phyloP scores from a whole-genome alignment of 352 stramenopile species.

The Hyaloperonospora brassicae region DNA sequence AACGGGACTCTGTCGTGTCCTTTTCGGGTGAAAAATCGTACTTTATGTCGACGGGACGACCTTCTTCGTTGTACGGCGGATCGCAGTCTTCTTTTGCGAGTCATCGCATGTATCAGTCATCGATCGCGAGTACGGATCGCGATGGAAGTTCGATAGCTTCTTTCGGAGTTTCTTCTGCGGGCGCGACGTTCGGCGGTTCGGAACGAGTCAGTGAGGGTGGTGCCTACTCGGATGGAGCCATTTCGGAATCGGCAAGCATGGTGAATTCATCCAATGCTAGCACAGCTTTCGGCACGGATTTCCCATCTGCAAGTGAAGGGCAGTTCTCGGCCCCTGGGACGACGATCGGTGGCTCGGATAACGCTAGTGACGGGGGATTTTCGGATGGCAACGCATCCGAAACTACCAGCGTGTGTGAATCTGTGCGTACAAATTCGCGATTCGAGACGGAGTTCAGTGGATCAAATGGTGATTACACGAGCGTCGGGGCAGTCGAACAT shows the following conservation, averaged over 20 bases:
- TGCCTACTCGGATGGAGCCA: conserved; percentile 54
- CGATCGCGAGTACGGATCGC: conserved; percentile 30
- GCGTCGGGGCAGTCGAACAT: conserved; percentile 17
- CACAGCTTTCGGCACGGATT: conserved; percentile 69
- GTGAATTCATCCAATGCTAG: conserved; percentile 67
- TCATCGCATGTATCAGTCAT: conserved; percentile 36
- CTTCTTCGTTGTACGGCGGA: conserved; percentile 30
- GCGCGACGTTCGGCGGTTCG: conserved; percentile 66
- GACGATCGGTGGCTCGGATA: conserved; percentile 50
- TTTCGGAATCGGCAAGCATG: conserved; percentile 64
- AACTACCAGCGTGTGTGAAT: conserved; percentile 46
- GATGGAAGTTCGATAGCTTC: conserved; percentile 53
- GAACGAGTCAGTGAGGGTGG: conserved; percentile 58
- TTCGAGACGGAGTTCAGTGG: conserved; percentile 31
- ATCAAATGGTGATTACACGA: conserved; percentile 33
- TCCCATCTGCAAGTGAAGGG: conserved; percentile 63
- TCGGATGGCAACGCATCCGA: conserved; percentile 57
- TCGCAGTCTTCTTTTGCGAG: conserved; percentile 38
- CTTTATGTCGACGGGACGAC: conserved; percentile 23
- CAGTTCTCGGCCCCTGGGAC: conserved; percentile 57
- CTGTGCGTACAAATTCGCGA: conserved; percentile 29
- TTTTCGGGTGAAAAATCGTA: conserved; percentile 32
- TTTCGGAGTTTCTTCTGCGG: conserved; percentile 65
- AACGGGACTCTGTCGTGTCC: conserved; percentile 31
- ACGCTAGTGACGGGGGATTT: conserved; percentile 44